These are phyloP conservation scores for Diospyros kaki DNA, from an alignment of 148 eudicot species.

Conservation along the genomic window DNA sequence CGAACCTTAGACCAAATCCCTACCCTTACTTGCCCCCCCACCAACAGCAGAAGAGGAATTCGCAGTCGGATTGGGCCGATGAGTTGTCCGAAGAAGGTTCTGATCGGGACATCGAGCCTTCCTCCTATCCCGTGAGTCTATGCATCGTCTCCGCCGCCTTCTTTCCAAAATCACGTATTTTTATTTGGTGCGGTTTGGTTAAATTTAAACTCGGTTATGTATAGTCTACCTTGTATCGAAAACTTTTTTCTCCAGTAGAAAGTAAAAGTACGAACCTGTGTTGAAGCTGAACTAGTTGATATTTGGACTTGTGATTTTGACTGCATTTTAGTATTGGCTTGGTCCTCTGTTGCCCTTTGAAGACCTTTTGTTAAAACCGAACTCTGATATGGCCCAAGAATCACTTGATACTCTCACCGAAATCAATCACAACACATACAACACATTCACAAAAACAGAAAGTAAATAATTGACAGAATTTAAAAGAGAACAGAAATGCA, in stretches of 20 bases:
- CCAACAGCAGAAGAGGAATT: slow-evolving; percentile 17
- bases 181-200: background rate
- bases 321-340: background rate
- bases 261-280: background rate
- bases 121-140: slow-evolving; percentile 43
- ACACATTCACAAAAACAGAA: too few species aligned
- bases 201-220: slow-evolving; percentile 6
- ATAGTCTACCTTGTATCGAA: background rate
- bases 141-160: background rate
- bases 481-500: too few species aligned
- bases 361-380: too few species aligned
- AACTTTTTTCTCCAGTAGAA: background rate
- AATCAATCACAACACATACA: too few species aligned
- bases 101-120: slow-evolving; percentile 29
- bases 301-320: background rate
- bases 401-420: too few species aligned
- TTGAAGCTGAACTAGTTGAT: background rate
- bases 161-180: background rate
- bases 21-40: slow-evolving; percentile 28
- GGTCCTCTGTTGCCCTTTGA: too few species aligned
- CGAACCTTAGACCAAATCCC: slow-evolving; percentile 21
- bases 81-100: slow-evolving; percentile 38
- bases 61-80: slow-evolving; percentile 22
- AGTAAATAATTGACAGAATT: too few species aligned
- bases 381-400: too few species aligned